Evolutionary conservation across 345 rosid species (phyloP), one percentile per base, ranked within the genome.

Genomic region (Hypericum perforatum): DNA sequence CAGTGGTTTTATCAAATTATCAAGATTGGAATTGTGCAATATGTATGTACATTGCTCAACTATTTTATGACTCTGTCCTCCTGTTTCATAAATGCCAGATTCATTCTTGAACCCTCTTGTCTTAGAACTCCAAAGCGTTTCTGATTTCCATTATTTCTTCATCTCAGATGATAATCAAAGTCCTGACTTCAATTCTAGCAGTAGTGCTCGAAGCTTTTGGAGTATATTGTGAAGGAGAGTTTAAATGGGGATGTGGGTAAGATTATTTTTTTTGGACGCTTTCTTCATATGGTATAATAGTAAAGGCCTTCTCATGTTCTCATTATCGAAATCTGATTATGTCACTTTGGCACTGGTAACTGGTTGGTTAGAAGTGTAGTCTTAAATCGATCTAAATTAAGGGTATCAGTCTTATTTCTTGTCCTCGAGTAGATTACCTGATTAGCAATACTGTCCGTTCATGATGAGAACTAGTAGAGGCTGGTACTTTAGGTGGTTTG

Each of bases 11-110:
- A 89, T 74, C 99, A 74, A 76, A 87, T 89, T 66, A 78, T 89
- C 68, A 94, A 94, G 80, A 71, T 89, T 57, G 99, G 99, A 51
- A 94, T 94, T 71, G 95, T 94, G 65, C 99, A 89, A 82, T 94
- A 94, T 69, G 99, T 89, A 86, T 60, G 99, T 84, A 52, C 71
- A 51, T 22, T 22, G 32, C 32, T 22, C 32, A 22, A 22, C 32
- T 22, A 22, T 22, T 22, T 22, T 22, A 22, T n/a, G 29, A 29
- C 15, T 50, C 9, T 5, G n/a, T 39, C 53, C 7, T 39, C 46
- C 39, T 22, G 32, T 22, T 22, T 22, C 32, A 22, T 22, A 22
- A 22, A 22, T 22, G 32, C 2, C 32, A 22, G 32, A 22, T 22
- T 22, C 32, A 59, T 55, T 49, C 37, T 13, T n/a, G 52, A 61